These are phyloP conservation scores for Acanthamoeba triangularis DNA, from an alignment of 208 protist genomes.

Conservation along the genomic window DNA sequence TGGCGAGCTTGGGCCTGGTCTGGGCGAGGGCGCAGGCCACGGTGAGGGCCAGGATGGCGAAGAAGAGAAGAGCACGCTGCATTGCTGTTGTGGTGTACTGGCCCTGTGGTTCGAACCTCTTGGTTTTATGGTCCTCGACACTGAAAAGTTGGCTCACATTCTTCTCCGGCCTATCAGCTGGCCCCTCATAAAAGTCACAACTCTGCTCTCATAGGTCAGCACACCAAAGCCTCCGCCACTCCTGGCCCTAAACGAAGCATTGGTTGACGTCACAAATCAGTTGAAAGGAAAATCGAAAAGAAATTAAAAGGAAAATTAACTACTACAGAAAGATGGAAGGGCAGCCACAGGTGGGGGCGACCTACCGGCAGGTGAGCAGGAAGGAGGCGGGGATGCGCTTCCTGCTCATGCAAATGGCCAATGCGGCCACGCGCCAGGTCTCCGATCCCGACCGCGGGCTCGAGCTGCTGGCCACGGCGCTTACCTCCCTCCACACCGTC, in stretches of 20 bases:
- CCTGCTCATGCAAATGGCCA: constrained; percentile 9
- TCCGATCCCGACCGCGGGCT: not conserved
- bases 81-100: not conserved
- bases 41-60: not conserved
- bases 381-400: constrained; percentile 32
- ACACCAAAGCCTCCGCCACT: too few relatives aligned
- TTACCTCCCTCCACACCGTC: not conserved
- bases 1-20: not conserved
- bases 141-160: not conserved
- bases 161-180: too few relatives aligned
- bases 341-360: not conserved
- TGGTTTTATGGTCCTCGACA: not conserved
- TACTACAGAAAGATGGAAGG: not conserved
- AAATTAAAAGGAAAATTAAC: not conserved
- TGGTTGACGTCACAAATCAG: too few relatives aligned
- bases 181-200: too few relatives aligned
- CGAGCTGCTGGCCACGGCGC: not conserved
- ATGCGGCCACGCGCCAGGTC: not conserved
- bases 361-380: not conserved
- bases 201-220: too few relatives aligned
- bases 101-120: not conserved
- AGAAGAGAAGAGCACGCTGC: constrained; percentile 18
- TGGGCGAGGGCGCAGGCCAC: constrained; percentile 18
- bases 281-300: not conserved
- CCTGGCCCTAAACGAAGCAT: not conserved